These are phyloP conservation scores for Dicorynia guianensis DNA, from an alignment of 306 rosid species.

Conservation along the genomic window DNA sequence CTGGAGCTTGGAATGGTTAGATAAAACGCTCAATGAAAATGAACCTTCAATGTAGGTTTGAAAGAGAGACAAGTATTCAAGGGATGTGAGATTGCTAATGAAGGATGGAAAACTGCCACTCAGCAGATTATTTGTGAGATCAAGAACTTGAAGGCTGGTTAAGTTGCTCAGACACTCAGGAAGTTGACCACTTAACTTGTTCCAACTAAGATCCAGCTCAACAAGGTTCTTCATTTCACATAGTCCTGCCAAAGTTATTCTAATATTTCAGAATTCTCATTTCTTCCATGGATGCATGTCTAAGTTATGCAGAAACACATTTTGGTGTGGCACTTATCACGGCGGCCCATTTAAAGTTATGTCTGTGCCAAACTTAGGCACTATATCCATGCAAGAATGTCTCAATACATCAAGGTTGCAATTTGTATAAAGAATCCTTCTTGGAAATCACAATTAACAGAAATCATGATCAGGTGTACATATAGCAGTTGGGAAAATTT, in stretches of 20 bases:
- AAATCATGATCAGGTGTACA: too few relatives aligned
- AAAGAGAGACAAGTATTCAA: background rate
- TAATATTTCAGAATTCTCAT: too few relatives aligned
- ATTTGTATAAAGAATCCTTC: too few relatives aligned
- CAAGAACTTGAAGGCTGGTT: background rate
- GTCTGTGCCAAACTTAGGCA: too few relatives aligned
- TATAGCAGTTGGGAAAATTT: too few relatives aligned
- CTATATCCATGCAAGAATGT: too few relatives aligned
- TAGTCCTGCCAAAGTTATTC: background rate
- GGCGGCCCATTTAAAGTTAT: too few relatives aligned
- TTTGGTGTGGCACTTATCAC: too few relatives aligned
- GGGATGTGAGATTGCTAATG: background rate
- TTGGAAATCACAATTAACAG: too few relatives aligned
- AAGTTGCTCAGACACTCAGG: background rate
- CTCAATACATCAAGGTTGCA: too few relatives aligned
- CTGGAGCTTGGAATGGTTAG: constrained; percentile 20
- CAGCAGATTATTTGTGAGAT: background rate
- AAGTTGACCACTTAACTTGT: background rate
- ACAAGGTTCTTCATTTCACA: background rate
- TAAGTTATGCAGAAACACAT: too few relatives aligned
- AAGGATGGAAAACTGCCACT: background rate
- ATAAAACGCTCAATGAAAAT: constrained; percentile 5
- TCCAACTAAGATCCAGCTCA: background rate
- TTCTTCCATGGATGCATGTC: too few relatives aligned
- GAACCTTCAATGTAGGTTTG: background rate